Base-by-base conservation (phyloP, 768 basidiomycete species). In the Phlebiopsis gigantea region DNA sequence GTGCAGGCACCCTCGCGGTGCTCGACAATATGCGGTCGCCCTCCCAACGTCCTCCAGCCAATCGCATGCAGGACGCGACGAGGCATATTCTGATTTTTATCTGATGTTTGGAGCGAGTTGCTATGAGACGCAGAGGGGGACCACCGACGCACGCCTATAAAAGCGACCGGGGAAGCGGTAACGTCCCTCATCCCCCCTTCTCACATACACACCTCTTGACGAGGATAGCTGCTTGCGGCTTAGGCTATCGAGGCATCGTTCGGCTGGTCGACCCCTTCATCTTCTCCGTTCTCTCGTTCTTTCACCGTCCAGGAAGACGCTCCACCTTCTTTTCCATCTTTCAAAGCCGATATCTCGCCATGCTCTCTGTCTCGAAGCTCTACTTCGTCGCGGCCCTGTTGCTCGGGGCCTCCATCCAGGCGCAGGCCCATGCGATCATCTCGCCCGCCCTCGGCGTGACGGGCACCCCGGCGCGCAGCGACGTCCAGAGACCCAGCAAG, bases 361-460 rank as follows among this genome's bases (percentile, higher is more conserved):
- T 72, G 66, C 61, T 71, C 56, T 59, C 63, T 64, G 61, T 71
- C 57, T 59, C 63, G 54, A 69, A 67, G 57, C 46, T 58, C 46
- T 53, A 69, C 60, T 62, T 70, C 43, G 61, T 69, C 41, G 59
- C 67, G 34, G 57, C 65, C 30, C 61, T 75, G 57, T 58, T 71
- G 52, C 62, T 77, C 28, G 67, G 68, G 17, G 61, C 75, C 24
- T 61, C 71, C 22, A 66, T 73, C 24, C 74, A 74, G 51, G 75
- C 64, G 5, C 62, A 65, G 52, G 79, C 72, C 0, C 79, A 80
- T 56, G 75, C 78, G 9, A 67, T 62, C 2, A 66, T 82, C 31
- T 46, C 72, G 8, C 79, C 79, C 45, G 72, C 71, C 9, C 74
- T 81, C 21, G 72, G 69, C 17, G 67, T 70, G 31, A 57, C 47